Conservation (phyloP, 208 protist genomes). For the Herpetomonas samuelpessoai region DNA sequence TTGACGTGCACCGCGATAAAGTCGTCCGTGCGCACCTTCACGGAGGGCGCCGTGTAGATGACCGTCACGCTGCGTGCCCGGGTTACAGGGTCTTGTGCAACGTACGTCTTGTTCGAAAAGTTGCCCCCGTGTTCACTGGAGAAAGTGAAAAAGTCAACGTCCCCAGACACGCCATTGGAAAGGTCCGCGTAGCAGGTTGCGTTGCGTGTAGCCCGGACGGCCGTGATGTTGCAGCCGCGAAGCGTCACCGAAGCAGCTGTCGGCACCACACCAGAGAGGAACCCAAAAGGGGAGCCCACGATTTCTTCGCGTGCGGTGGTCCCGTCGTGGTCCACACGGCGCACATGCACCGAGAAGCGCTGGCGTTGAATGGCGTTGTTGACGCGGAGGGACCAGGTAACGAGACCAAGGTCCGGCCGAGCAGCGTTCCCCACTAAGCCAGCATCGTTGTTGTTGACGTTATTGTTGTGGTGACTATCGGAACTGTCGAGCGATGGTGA, state of each 20-base stretch:
- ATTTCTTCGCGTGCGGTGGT: constrained; percentile 15
- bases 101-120: constrained; percentile 32
- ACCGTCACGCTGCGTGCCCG: constrained; percentile 28
- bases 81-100: constrained; percentile 27
- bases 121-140: constrained; percentile 18
- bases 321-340: neutral
- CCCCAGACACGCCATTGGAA: constrained; percentile 33
- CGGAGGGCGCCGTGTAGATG: constrained; percentile 35
- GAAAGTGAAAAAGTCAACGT: constrained; percentile 36
- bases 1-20: constrained; percentile 32
- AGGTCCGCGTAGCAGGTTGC: constrained; percentile 48
- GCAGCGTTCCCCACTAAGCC: neutral
- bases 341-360: neutral
- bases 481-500: too few species aligned
- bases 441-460: constrained; percentile 1
- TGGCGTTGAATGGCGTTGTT: constrained; percentile 11
- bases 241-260: constrained; percentile 33
- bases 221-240: constrained; percentile 28
- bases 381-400: constrained; percentile 3
- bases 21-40: constrained; percentile 27
- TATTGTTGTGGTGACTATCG: neutral
- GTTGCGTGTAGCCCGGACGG: constrained; percentile 29
- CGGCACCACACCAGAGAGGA: constrained; percentile 32
- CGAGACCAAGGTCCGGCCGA: constrained; percentile 13
- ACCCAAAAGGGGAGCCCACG: constrained; percentile 38